A percentile compares a stretch with the other conserved stretches of the same genome.
phyloP scores from a whole-genome alignment of 345 rosid species.

The Populus deltoides region DNA sequence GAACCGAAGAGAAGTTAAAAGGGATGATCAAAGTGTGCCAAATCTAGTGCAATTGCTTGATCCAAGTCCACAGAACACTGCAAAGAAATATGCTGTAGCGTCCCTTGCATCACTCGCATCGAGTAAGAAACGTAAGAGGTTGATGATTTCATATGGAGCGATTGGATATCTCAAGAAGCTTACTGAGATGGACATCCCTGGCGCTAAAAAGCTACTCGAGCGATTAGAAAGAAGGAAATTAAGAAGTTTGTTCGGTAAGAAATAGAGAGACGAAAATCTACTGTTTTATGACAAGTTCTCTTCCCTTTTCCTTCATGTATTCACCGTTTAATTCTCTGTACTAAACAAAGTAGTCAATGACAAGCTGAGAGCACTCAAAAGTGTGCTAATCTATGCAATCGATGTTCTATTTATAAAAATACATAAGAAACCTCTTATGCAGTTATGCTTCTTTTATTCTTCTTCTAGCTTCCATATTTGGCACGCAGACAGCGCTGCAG shows the following conservation, averaged over 20 bases:
- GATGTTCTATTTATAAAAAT: conserved; percentile 16
- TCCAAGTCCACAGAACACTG: conserved; percentile 72
- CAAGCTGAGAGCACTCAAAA: neutral
- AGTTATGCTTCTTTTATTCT: neutral
- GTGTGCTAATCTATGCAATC: conserved; percentile 23
- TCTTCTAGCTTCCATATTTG: neutral
- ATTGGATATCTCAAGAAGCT: conserved; percentile 93
- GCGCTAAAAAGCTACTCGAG: conserved; percentile 83
- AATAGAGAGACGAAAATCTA: conserved; percentile 32
- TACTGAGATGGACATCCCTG: conserved; percentile 77
- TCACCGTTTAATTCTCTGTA: conserved; percentile 48
- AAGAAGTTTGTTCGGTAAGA: conserved; percentile 61
- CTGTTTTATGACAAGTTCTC: conserved; percentile 20
- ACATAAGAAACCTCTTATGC: neutral
- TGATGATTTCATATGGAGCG: conserved; percentile 92
- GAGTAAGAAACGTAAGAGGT: conserved; percentile 85
- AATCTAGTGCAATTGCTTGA: conserved; percentile 83
- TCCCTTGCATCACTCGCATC: conserved; percentile 63
- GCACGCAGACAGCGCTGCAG: neutral
- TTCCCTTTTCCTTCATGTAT: conserved; percentile 15
- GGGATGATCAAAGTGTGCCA: conserved; percentile 65
- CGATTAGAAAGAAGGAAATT: conserved; percentile 76
- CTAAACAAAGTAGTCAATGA: conserved; percentile 39
- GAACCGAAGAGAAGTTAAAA: conserved; percentile 71
- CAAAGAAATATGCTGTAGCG: conserved; percentile 77